A percentile compares a stretch with the other conserved stretches of the same genome.
Conservation (phyloP, 768 basidiomycete species). For the Holtermanniella nyarrowii region DNA sequence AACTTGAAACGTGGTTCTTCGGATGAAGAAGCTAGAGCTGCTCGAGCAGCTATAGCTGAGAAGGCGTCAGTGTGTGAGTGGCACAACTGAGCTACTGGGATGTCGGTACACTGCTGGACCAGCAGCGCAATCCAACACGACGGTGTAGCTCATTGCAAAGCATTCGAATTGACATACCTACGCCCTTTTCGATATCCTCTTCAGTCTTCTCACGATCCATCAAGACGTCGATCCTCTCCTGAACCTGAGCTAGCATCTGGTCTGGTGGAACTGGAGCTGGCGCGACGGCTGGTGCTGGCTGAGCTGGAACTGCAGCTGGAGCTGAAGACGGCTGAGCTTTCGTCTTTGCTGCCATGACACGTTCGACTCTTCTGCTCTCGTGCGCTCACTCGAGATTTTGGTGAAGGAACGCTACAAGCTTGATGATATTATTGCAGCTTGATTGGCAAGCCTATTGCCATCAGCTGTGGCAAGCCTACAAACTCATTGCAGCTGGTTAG, state of each 20-base stretch:
- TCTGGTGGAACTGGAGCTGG: background rate
- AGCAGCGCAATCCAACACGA: too few relatives aligned
- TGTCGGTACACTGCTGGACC: too few relatives aligned
- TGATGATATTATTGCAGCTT: too few relatives aligned
- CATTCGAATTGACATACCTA: background rate
- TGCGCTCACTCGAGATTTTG: too few relatives aligned
- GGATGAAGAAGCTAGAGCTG: background rate
- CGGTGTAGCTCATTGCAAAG: too few relatives aligned
- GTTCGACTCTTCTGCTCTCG: too few relatives aligned
- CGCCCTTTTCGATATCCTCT: background rate
- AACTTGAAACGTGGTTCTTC: background rate
- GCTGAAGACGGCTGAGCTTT: too few relatives aligned
- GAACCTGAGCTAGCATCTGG: background rate
- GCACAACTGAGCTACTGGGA: background rate
- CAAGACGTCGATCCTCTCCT: background rate
- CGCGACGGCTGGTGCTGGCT: background rate
- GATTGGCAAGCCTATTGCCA: too few relatives aligned
- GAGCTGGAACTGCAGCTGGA: too few relatives aligned
- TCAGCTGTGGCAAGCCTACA: too few relatives aligned
- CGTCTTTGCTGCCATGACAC: background rate
- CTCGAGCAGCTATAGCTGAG: background rate
- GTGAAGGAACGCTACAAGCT: too few relatives aligned
- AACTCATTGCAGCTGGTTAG: too few relatives aligned
- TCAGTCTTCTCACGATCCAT: background rate
- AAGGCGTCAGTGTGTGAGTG: background rate